These are phyloP conservation scores for Rubus idaeus DNA, from an alignment of 306 rosid genomes.

Conservation along the genomic window DNA sequence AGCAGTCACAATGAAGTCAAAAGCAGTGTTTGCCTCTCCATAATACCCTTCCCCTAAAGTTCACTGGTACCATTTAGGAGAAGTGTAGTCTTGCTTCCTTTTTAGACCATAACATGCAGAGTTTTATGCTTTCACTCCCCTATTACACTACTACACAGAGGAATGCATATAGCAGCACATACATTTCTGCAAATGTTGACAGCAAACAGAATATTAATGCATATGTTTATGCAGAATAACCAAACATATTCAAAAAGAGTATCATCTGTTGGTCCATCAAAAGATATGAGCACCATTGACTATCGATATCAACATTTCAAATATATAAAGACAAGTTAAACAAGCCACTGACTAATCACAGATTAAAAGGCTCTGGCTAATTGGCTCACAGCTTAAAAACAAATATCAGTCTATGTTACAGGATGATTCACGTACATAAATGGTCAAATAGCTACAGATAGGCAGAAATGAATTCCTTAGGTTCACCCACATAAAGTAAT, in stretches of 20 bases:
- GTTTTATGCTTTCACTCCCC: too few species aligned
- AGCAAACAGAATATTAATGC: neutral
- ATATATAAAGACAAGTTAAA: neutral
- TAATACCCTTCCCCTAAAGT: too few species aligned
- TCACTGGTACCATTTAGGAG: neutral
- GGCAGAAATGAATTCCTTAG: neutral
- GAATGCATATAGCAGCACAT: too few species aligned
- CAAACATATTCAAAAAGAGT: neutral
- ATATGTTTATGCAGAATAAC: neutral
- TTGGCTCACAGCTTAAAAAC: neutral
- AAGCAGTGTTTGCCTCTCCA: neutral
- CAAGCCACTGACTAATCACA: neutral
- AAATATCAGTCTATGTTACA: neutral
- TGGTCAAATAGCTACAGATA: neutral
- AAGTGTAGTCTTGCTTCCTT: neutral
- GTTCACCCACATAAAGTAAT: neutral
- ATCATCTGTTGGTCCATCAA: neutral
- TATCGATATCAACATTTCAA: neutral
- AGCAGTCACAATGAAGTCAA: neutral
- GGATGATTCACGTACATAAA: neutral
- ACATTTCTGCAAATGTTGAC: neutral
- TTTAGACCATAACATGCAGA: neutral
- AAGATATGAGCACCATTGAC: neutral
- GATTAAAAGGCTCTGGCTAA: neutral
- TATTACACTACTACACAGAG: too few species aligned